phyloP scores from a whole-genome alignment of 1,284 basidiomycete species.

The Trichosporon inkin region DNA sequence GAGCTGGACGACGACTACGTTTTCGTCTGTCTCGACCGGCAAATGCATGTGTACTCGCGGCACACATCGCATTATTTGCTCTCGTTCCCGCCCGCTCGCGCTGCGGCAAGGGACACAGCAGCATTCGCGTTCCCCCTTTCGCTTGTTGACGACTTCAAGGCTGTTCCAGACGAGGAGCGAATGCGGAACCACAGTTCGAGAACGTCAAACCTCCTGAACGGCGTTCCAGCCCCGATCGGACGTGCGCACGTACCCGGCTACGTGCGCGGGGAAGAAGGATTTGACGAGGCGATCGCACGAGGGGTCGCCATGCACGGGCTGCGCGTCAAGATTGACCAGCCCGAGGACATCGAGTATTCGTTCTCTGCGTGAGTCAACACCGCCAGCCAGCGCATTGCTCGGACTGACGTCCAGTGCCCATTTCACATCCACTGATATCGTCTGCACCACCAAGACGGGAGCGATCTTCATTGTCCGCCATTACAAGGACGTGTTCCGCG shows the following conservation, averaged over 20 bases:
- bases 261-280: neutral
- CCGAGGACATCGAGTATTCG: constrained; percentile 14
- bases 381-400: neutral
- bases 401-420: constrained; percentile 22
- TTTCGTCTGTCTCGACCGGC: constrained; percentile 33
- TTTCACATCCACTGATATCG: constrained; percentile 33
- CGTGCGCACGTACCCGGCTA: constrained; percentile 9
- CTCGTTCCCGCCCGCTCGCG: constrained; percentile 24
- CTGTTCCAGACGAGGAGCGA: constrained; percentile 15
- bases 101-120: neutral
- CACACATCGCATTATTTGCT: constrained; percentile 19
- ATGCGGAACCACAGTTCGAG: neutral
- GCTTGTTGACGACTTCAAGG: constrained; percentile 20
- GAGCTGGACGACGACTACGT: constrained; percentile 47
- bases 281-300: constrained; percentile 8
- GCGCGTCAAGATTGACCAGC: constrained; percentile 6
- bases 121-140: constrained; percentile 13
- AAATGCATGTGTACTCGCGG: constrained; percentile 37
- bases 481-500: constrained; percentile 28
- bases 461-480: constrained; percentile 31
- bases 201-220: neutral
- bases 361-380: constrained; percentile 29
- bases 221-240: constrained; percentile 13
- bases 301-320: constrained; percentile 12
- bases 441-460: constrained; percentile 28